A percentile compares a stretch with the other conserved stretches of the same genome.
phyloP scores from a whole-genome alignment of 352 stramenopile genomes.

The Phytophthora palmivora region DNA sequence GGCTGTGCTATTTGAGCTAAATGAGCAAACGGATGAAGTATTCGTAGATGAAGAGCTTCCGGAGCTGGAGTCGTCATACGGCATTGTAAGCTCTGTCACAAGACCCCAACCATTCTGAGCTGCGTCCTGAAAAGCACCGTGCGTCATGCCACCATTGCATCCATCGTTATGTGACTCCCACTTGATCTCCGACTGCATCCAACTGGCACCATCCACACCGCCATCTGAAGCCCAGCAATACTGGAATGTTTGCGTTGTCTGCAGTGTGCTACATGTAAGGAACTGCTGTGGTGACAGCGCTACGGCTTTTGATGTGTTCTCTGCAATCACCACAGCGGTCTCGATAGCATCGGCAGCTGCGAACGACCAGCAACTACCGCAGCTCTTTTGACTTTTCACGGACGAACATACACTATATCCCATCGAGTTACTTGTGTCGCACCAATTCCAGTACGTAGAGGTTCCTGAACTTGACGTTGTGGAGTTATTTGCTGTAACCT shows the following conservation, averaged over 20 bases:
- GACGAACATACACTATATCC: constrained; percentile 66
- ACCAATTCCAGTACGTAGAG: constrained; percentile 74
- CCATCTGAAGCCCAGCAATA: constrained; percentile 77
- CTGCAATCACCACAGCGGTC: constrained; percentile 74
- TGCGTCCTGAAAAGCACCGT: constrained; percentile 81
- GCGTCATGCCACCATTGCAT: constrained; percentile 85
- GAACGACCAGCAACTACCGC: constrained; percentile 85
- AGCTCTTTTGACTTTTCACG: constrained; percentile 85
- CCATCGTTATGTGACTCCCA: constrained; percentile 83
- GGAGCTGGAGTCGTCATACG: constrained; percentile 68
- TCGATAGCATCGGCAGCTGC: constrained; percentile 82
- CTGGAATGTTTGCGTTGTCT: constrained; percentile 74
- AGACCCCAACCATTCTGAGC: constrained; percentile 69
- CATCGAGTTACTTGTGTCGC: constrained; percentile 63
- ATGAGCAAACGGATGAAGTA: background rate
- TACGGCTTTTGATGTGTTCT: constrained; percentile 60
- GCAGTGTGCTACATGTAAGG: constrained; percentile 68
- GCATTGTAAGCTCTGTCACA: constrained; percentile 75
- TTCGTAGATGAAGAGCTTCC: constrained; percentile 36
- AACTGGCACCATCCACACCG: constrained; percentile 56
- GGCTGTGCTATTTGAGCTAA: constrained; percentile 41
- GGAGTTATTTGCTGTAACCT: constrained; percentile 30
- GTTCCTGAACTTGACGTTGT: constrained; percentile 27
- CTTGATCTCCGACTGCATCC: constrained; percentile 70
- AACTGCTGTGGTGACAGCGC: constrained; percentile 83